Evolutionary conservation across 1,284 basidiomycete genomes (phyloP).

Genomic region (Puccinia horiana): DNA sequence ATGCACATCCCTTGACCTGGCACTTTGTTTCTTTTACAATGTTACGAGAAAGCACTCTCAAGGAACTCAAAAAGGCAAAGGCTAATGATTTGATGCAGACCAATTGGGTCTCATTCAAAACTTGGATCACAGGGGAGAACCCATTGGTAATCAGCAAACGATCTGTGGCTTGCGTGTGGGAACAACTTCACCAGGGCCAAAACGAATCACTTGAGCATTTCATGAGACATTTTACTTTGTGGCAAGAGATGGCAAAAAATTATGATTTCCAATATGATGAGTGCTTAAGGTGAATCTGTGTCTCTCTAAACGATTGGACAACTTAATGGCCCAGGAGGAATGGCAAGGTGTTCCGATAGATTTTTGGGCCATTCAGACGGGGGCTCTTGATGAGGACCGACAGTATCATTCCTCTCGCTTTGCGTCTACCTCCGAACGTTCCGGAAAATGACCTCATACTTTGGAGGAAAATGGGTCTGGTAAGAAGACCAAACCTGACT

Average conservation of each 20-base stretch:
- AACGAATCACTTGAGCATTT: background rate
- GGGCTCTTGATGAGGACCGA: background rate
- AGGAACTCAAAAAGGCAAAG: background rate
- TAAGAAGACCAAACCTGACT: background rate
- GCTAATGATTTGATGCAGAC: background rate
- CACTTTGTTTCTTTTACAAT: background rate
- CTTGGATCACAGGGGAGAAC: background rate
- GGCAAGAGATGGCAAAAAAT: background rate
- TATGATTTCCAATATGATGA: background rate
- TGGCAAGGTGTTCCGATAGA: background rate
- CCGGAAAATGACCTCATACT: background rate
- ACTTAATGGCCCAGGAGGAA: background rate
- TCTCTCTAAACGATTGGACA: background rate
- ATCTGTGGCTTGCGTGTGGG: background rate
- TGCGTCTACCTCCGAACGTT: background rate
- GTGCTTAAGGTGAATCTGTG: background rate
- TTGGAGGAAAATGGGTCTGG: background rate
- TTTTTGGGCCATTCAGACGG: background rate
- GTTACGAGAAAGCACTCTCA: background rate
- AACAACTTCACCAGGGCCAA: background rate
- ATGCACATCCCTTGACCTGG: background rate
- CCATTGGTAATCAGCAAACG: background rate
- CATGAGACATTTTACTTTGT: background rate
- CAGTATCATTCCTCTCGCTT: background rate
- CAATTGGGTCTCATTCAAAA: background rate